Evolutionary conservation across 768 basidiomycete genomes (phyloP).

Genomic region (Pleurotus djamor): DNA sequence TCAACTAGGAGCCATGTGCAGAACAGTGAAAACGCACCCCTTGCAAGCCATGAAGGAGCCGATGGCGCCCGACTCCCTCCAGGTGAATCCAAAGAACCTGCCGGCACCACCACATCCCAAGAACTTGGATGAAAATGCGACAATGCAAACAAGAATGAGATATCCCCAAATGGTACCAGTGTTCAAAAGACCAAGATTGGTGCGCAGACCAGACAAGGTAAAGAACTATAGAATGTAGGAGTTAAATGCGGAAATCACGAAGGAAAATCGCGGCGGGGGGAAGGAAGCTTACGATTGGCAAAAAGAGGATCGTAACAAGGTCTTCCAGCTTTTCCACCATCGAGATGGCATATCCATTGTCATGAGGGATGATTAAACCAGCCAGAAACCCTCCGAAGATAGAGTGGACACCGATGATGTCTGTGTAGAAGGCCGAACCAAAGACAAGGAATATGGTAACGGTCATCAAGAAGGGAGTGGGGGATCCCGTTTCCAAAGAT

Average conservation of each 20-base stretch:
- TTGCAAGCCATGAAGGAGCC: conserved; percentile 91
- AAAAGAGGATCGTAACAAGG: conserved; percentile 70
- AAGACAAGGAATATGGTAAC: conserved; percentile 74
- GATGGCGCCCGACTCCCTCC: conserved; percentile 79
- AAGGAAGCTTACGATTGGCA: conserved; percentile 64
- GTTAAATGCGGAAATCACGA: not conserved
- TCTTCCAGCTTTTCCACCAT: conserved; percentile 88
- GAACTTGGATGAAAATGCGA: conserved; percentile 84
- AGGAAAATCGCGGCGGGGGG: no score
- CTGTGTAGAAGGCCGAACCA: conserved; percentile 78
- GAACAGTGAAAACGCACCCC: conserved; percentile 45
- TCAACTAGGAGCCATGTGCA: not conserved
- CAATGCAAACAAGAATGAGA: conserved; percentile 65
- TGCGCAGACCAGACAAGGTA: conserved; percentile 72
- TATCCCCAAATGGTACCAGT: conserved; percentile 82
- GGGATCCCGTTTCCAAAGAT: conserved; percentile 68
- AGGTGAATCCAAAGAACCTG: conserved; percentile 57
- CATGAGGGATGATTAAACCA: conserved; percentile 80
- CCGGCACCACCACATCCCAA: conserved; percentile 63
- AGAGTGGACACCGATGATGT: conserved; percentile 77
- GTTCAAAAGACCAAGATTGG: conserved; percentile 77
- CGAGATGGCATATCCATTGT: conserved; percentile 78
- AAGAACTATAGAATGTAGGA: conserved; percentile 58
- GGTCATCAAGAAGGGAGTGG: conserved; percentile 77
- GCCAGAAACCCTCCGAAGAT: conserved; percentile 82